Base-by-base conservation (phyloP, 495 filamentous ascomycete species). In the Penicillium malachiteum region DNA sequence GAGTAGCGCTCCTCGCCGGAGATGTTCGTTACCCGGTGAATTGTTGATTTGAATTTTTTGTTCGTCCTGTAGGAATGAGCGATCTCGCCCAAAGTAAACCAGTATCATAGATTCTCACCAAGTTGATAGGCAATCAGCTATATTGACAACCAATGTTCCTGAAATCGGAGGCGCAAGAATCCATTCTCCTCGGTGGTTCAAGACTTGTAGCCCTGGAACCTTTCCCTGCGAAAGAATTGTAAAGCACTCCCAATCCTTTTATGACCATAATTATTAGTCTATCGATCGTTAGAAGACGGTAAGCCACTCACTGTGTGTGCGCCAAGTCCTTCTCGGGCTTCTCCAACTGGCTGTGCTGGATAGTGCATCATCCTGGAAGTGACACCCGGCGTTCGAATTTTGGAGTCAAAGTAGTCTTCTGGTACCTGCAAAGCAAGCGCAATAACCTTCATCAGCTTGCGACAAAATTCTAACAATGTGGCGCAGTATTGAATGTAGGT, bases 11-110 rank as follows among this genome's bases (percentile, higher is more conserved):
- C 71, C 6, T 67, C 59, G 2, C 71, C 71, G 1, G 74, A 71
- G 3, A 72, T 55, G 62, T 81, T 81, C n/a, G 74, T 66, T 0
- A 79, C 80, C 1, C 80, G 75, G 48, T 83, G 79, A 7, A 77
- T 56, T 3, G 76, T 78, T n/a, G 74, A 77, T 43, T 68, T 68
- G 55, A 81, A 83, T 31, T 54, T 67, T 35, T 67, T 65, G 33
- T 72, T 72, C 9, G 78, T 71, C 68, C 68, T 71, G 34, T 5
- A 18, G 0, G 37, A 11, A 16, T 62, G 6, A 57, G 33, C 10
- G 40, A 26, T 26, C 3, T 13, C 21, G 6, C 37, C 3, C 17
- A 8, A 1, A 3, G 0, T 14, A 45, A 26, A 1, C 1, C 4
- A 7, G 12, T 4, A 30, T 32, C 9, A 32, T 33, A 32, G 4